A percentile compares a stretch with the other conserved stretches of the same genome.
phyloP scores from a whole-genome alignment of 163 green algal genomes.

The Chlamydomonas reinhardtii region DNA sequence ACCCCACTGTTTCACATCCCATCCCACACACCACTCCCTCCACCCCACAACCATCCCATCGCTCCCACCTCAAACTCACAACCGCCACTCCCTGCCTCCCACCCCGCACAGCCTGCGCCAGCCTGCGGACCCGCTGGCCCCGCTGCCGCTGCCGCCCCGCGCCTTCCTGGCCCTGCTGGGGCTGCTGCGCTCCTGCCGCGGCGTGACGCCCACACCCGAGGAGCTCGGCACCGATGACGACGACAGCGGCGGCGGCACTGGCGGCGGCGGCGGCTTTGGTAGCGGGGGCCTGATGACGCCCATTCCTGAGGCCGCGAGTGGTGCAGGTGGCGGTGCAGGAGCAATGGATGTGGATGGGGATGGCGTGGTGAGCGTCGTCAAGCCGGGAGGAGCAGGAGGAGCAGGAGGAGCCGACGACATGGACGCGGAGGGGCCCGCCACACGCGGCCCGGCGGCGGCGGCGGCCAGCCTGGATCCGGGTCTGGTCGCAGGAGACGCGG shows the following conservation, averaged over 20 bases:
- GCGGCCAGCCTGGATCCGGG: background rate
- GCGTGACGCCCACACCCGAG: background rate
- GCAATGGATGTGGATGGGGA: background rate
- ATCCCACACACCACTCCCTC: background rate
- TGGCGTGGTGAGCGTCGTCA: background rate
- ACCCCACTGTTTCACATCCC: no score
- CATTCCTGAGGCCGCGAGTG: background rate
- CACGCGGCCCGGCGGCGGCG: background rate
- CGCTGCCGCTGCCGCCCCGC: constrained; percentile 46
- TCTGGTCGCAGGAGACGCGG: background rate
- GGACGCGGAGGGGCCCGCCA: background rate
- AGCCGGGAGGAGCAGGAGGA: background rate
- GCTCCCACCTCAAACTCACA: no score
- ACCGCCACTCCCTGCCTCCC: no score
- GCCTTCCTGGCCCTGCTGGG: constrained; percentile 67
- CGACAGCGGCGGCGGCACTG: no score
- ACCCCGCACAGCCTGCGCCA: background rate
- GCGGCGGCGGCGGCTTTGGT: background rate
- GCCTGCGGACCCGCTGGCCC: constrained; percentile 10
- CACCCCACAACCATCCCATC: background rate
- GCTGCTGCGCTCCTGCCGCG: constrained; percentile 15
- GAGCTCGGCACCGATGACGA: no score
- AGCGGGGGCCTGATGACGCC: no score
- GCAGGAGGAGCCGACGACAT: constrained; percentile 33
- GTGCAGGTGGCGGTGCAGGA: background rate